Evolutionary conservation across 2,329 filamentous ascomycete species (phyloP), one percentile per base, ranked within the genome.

Genomic region (Ophiostoma sp.): DNA sequence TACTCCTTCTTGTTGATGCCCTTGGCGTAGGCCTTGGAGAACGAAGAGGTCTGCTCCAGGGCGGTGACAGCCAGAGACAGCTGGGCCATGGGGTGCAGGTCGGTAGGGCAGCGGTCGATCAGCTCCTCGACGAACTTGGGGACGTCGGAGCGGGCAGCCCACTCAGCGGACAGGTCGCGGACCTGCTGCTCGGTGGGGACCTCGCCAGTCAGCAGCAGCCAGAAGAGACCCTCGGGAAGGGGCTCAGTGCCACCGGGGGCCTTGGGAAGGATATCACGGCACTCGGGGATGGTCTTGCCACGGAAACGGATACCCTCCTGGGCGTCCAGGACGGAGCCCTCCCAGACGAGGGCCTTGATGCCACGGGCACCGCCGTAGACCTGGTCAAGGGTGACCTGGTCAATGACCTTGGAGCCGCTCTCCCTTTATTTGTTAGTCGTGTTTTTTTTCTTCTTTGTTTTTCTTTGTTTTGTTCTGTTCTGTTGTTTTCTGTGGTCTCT

Each of bases 221-320:
- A 99, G 91, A 99, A 99, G 80, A 99, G 93, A 88, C 94, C 94
- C 88, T 99, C 95, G 72, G 95, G 95, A 71, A 99, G 90, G 79
- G 95, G 95, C 87, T 99, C 94, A 81, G 93, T 88, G 85, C 95
- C 95, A 79, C 95, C 95, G 75, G 94, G 93, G 74, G 94, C 95
- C 87, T 96, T 97, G 82, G 95, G 95, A 72, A 99, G 93, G 78
- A 97, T 85, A 83, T 97, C 85, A 87, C 98, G 95, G 89, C 94
- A 97, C 84, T 99, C 95, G 77, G 95, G 95, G 78, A 99, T 99
- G 76, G 95, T 99, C 88, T 94, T 95, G 85, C 95, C 95, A 81
- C 95, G 91, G 90, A 99, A 99, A 78, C 95, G 92, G 83, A 99
- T 99, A 85, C 95, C 95, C 88, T 99, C 95, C 86, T 98, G 93